Percentiles rank a stretch among this genome's conserved stretches.
These are phyloP conservation scores for Ehretia macrophylla DNA, from an alignment of 257 asterid genomes.

Conservation along the genomic window DNA sequence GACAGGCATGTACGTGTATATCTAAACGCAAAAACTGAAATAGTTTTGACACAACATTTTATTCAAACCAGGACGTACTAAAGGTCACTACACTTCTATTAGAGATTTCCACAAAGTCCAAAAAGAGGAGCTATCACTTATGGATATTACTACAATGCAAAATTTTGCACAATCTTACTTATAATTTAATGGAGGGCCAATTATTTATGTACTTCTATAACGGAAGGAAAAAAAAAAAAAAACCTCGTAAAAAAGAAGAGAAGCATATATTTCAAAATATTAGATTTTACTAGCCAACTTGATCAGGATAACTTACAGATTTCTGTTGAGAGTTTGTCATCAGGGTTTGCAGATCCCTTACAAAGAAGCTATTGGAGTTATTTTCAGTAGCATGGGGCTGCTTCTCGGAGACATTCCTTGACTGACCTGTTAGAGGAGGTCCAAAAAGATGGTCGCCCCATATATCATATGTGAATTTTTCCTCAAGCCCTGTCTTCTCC, in stretches of 20 bases:
- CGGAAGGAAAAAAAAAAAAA: background rate
- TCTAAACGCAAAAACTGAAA: no score
- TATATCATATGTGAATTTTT: constrained; percentile 64
- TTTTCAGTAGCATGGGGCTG: constrained; percentile 24
- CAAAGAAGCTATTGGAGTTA: constrained; percentile 73
- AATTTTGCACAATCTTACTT: no score
- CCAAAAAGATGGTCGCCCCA: constrained; percentile 92
- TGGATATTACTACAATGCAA: no score
- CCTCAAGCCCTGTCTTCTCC: constrained; percentile 29
- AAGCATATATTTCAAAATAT: background rate
- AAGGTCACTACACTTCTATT: no score
- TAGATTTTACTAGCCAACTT: constrained; percentile 29
- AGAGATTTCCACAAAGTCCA: no score
- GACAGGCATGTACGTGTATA: no score
- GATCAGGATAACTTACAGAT: constrained; percentile 43
- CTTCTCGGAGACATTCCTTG: constrained; percentile 25
- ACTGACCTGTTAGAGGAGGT: constrained; percentile 28
- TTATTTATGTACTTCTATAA: no score
- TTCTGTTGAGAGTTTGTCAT: constrained; percentile 32
- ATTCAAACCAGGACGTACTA: no score
- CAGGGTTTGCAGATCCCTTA: constrained; percentile 63
- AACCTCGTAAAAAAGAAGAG: background rate
- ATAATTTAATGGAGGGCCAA: no score
- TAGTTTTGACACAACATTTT: no score
- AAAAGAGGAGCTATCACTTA: no score